Evolutionary conservation across 495 filamentous ascomycete species (phyloP), one percentile per base, ranked within the genome.

Genomic region (Extremus antarcticus): DNA sequence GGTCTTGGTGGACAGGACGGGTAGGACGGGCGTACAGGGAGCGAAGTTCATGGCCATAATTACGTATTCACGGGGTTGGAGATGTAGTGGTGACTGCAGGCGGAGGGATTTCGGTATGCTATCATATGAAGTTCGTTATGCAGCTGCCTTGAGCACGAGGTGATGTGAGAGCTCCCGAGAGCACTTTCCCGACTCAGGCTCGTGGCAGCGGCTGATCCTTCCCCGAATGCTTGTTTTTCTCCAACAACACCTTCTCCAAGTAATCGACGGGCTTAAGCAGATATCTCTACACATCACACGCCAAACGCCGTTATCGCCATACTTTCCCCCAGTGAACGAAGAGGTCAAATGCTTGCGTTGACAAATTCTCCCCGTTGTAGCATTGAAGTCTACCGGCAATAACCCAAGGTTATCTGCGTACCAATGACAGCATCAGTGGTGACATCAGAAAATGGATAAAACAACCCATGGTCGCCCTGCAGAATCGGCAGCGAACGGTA

Each of bases 41-140:
- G 91, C 91, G 71, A 97, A 97, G 70, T 95, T 88, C 87, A 94
- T 94, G 38, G 49, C 65, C 55, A 40, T 52, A 56, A 21, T 50
- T 20, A 13, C 29, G 29, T 35, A 35, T 7, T 35, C 13, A 35
- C 29, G 29, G 13, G 29, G 29, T 35, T 35, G 29, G 29, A 35
- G 29, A 35, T 4, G 13, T 35, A n/a, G n/a, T n/a, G n/a, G n/a
- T n/a, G n/a, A n/a, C n/a, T n/a, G n/a, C n/a, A n/a, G n/a, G n/a
- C n/a, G n/a, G n/a, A n/a, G n/a, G n/a, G n/a, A n/a, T n/a, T n/a
- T n/a, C n/a, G n/a, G n/a, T n/a, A n/a, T n/a, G n/a, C n/a, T n/a
- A n/a, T n/a, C n/a, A n/a, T n/a, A n/a, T n/a, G n/a, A n/a, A n/a
- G n/a, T n/a, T n/a, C 13, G 29, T 4, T 35, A 35, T 35, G 7